Base-by-base conservation (phyloP, 768 basidiomycete species). In the Pulveroboletus sp. region DNA sequence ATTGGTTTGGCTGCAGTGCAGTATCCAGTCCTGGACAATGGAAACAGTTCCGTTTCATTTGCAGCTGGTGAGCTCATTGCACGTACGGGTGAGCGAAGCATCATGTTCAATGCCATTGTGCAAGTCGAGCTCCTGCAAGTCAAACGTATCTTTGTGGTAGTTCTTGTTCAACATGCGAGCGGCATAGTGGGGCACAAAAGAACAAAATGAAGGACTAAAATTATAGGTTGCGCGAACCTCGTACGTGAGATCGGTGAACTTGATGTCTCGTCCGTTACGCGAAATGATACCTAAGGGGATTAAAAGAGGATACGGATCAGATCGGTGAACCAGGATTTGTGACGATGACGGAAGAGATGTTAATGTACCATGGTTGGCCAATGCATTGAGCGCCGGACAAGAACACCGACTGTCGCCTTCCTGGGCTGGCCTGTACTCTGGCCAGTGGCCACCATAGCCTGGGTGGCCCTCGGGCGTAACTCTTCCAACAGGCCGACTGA, bases 301-400 rank as follows among this genome's bases (percentile, higher is more conserved):
- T 4, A 10, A 10, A 5, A 18, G 36, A 40, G 33, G 21, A 21
- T 21, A 21, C 3, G 21, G 3, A 21, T 21, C 9, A 8, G 4
- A 27, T 27, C 10, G 27, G 14, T 38, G 24, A 18, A 3, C 28
- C 5, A 15, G 14, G n/a, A 10, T 12, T 12, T 2, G 12, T 2
- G 11, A 31, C 3, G 26, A 6, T 11, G 28, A n/a, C 26, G 15
- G 28, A 26, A 1, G 2, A 33, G n/a, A 30, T n/a, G 17, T 14
- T 15, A 38, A 56, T 58, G n/a, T 36, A 89, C 89, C 89, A 52
- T 91, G 89, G 62, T 91, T 91, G 7, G 89, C 86, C 79, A 92
- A 72, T 0, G 86, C 83, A 56, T 92, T 91, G 51, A 91, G 63
- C 11, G 78, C 86, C 1, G 88, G 88, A 55, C 88, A 90, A 1